Conservation (phyloP, 2,329 filamentous ascomycete species). For the Xylaria sp. region DNA sequence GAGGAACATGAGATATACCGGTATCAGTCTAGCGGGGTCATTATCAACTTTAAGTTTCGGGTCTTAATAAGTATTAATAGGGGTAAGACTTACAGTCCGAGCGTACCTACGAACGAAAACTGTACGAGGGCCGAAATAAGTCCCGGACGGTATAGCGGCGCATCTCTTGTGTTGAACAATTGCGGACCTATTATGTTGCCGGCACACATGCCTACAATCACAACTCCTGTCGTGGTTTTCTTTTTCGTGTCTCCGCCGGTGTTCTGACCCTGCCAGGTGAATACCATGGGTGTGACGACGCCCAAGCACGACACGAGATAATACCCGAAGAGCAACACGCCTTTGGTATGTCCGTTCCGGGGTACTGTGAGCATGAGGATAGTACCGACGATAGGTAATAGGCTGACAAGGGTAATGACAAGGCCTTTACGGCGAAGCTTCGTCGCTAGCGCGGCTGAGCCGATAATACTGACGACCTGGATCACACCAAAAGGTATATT, state of each 20-base stretch:
- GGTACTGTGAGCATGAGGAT: constrained; percentile 61
- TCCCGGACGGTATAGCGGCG: constrained; percentile 66
- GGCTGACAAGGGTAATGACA: constrained; percentile 53
- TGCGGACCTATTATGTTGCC: constrained; percentile 74
- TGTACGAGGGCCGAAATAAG: constrained; percentile 68
- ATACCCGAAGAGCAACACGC: constrained; percentile 61
- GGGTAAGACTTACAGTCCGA: constrained; percentile 49
- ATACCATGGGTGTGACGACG: constrained; percentile 64
- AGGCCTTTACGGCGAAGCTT: constrained; percentile 56
- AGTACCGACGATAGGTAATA: constrained; percentile 54
- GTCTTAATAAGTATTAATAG: constrained; percentile 41
- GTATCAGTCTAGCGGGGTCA: constrained; percentile 40
- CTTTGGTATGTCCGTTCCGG: constrained; percentile 54
- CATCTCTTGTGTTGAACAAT: constrained; percentile 68
- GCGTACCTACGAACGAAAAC: constrained; percentile 65
- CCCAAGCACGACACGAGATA: constrained; percentile 55
- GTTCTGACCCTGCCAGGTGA: constrained; percentile 67
- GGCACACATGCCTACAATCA: constrained; percentile 70
- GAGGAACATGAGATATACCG: constrained; percentile 56
- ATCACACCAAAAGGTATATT: constrained; percentile 54
- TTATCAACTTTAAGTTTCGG: constrained; percentile 5
- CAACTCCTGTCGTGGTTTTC: constrained; percentile 68
- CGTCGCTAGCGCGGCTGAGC: constrained; percentile 56
- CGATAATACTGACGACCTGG: constrained; percentile 49
- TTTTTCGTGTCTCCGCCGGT: constrained; percentile 74